These are phyloP conservation scores for Holtermannia corniformis DNA, from an alignment of 768 basidiomycete species.

Conservation along the genomic window DNA sequence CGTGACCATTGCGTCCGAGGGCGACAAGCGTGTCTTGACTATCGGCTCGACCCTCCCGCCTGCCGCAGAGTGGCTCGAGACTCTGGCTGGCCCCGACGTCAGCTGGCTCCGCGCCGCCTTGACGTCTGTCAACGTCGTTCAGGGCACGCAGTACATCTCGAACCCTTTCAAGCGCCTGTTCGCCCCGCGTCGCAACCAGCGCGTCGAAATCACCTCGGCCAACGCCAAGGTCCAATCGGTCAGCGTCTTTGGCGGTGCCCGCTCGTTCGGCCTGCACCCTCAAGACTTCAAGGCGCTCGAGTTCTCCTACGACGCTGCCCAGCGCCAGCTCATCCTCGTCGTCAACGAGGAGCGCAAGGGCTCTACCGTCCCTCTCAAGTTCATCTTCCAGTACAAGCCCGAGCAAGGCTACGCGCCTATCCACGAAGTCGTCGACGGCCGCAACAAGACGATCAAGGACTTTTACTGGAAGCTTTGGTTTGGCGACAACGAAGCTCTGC, in stretches of 20 bases:
- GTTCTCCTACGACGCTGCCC: slow-evolving; percentile 51
- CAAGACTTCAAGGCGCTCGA: slow-evolving; percentile 72
- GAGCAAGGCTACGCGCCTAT: slow-evolving; percentile 83
- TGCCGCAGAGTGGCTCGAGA: slow-evolving; percentile 66
- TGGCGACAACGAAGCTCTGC: slow-evolving; percentile 68
- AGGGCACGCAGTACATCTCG: slow-evolving; percentile 72
- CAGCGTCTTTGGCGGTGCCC: slow-evolving; percentile 63
- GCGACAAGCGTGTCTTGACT: slow-evolving; percentile 45
- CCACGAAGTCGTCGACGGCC: slow-evolving; percentile 71
- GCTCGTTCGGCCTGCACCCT: slow-evolving; percentile 67
- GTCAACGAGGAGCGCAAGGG: slow-evolving; percentile 75
- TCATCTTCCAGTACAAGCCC: slow-evolving; percentile 79
- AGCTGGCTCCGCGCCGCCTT: slow-evolving; percentile 81
- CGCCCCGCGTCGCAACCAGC: slow-evolving; percentile 68
- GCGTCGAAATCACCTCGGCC: slow-evolving; percentile 53
- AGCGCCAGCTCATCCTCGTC: slow-evolving; percentile 57
- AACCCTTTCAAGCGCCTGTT: slow-evolving; percentile 85
- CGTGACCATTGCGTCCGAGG: slow-evolving; percentile 47
- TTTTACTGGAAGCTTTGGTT: slow-evolving; percentile 99
- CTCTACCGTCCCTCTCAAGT: slow-evolving; percentile 63
- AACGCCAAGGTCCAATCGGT: slow-evolving; percentile 52
- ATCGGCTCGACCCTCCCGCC: slow-evolving; percentile 51
- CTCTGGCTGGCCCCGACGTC: slow-evolving; percentile 68
- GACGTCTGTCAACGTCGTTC: slow-evolving; percentile 71
- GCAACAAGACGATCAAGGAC: slow-evolving; percentile 84